Evolutionary conservation across 2,329 filamentous ascomycete genomes (phyloP), one percentile per base, ranked within the genome.

Genomic region (Ascosphaera apis): DNA sequence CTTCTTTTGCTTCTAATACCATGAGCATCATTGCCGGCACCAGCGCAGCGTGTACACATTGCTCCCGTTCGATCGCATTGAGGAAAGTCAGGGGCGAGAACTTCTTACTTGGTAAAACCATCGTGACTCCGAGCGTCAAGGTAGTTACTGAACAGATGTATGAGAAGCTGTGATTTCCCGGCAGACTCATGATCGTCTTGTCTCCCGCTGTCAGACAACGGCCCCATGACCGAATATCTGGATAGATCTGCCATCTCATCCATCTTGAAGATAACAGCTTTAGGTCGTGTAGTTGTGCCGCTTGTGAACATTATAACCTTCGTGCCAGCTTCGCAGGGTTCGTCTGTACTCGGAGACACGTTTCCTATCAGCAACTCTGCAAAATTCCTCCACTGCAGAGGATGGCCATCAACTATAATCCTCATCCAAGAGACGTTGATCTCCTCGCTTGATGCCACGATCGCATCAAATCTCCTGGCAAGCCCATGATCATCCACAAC

Each of bases 281-380:
- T 65, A 3, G 62, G 59, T 0, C 53, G 45, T 4, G 57, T 59
- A 0, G 60, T 63, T n/a, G 61, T 65, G 15, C 62, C 62, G 41
- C 60, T 63, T 15, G 61, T 65, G 45, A 65, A 64, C 21, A 63
- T 48, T 34, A 65, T 54, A 31, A 62, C 48, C 3, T 53, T 53
- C 4, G 45, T 50, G 34, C 51, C 46, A 21, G 44, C 35, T 25
- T 38, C 8, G 15, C 17, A 3, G 30, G 15, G 9, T 18, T n/a
- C n/a, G n/a, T n/a, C n/a, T n/a, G n/a, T n/a, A n/a, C n/a, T n/a
- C n/a, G n/a, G n/a, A n/a, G n/a, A n/a, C n/a, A n/a, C n/a, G n/a
- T n/a, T n/a, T n/a, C n/a, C n/a, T n/a, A n/a, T n/a, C n/a, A n/a
- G n/a, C n/a, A n/a, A n/a, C n/a, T n/a, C n/a, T n/a, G n/a, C n/a